These are phyloP conservation scores for Myxozyma neglecta DNA, from an alignment of 805 yeast genomes.

Conservation along the genomic window DNA sequence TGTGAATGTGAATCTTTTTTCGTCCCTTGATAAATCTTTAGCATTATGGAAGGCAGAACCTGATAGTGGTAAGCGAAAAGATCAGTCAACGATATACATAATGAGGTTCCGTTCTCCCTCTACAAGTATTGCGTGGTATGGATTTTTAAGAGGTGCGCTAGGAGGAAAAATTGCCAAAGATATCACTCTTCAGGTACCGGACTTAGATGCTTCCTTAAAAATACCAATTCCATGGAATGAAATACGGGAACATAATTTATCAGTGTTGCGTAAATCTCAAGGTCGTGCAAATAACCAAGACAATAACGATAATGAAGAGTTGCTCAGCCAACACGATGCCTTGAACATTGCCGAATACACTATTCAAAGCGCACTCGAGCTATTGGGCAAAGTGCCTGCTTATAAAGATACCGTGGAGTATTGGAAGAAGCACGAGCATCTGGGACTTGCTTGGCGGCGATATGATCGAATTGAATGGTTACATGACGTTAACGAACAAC, in stretches of 20 bases:
- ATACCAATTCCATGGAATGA: constrained; percentile 48
- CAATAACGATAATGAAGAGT: neutral
- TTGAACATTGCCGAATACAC: constrained; percentile 43
- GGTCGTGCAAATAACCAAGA: neutral
- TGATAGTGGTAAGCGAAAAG: neutral
- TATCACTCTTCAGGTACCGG: constrained; percentile 49
- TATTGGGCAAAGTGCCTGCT: constrained; percentile 36
- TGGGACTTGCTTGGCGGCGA: constrained; percentile 61
- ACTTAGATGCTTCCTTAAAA: constrained; percentile 47
- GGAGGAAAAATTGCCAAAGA: constrained; percentile 41
- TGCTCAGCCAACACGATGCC: neutral
- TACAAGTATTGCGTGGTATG: constrained; percentile 64
- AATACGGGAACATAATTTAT: constrained; percentile 6
- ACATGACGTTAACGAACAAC: constrained; percentile 47
- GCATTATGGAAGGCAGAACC: constrained; percentile 44
- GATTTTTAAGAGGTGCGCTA: constrained; percentile 52
- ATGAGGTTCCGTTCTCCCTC: constrained; percentile 54
- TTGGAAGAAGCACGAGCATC: constrained; percentile 38
- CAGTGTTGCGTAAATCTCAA: neutral
- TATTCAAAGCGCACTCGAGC: constrained; percentile 42
- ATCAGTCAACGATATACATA: constrained; percentile 47
- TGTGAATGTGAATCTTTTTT: constrained; percentile 56
- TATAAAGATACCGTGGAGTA: constrained; percentile 27
- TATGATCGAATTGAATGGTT: constrained; percentile 79
- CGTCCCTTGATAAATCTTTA: constrained; percentile 68